Conservation (phyloP, 2,329 filamentous ascomycete genomes). For the Ophiostoma australiae region DNA sequence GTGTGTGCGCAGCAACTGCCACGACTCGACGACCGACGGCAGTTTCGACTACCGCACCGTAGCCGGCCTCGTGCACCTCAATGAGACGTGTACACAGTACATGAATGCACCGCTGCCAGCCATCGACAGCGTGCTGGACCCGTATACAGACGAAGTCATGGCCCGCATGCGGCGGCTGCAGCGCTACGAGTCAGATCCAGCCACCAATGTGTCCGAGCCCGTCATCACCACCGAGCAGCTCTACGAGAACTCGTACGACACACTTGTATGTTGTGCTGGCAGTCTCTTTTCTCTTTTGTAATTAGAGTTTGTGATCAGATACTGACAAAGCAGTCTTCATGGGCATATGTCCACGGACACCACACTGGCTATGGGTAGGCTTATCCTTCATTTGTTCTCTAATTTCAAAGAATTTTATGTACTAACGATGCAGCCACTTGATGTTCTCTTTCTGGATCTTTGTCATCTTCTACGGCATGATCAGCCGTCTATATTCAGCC, state of each 20-base stretch:
- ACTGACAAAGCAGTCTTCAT: background rate
- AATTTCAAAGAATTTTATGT: background rate
- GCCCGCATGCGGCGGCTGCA: conserved; percentile 32
- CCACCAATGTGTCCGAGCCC: conserved; percentile 30
- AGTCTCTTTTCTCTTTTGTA: no score
- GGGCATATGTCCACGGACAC: conserved; percentile 2
- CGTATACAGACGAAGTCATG: conserved; percentile 36
- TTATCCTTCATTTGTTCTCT: background rate
- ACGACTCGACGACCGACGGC: conserved; percentile 2
- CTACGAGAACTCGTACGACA: conserved; percentile 37
- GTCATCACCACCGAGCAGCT: conserved; percentile 36
- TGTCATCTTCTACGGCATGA: conserved; percentile 31
- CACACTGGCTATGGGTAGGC: conserved; percentile 4
- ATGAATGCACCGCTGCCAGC: conserved; percentile 34
- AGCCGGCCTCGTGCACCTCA: conserved; percentile 32
- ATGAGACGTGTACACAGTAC: conserved; percentile 35
- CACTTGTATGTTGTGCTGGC: conserved; percentile 32
- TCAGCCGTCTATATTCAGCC: background rate
- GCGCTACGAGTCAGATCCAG: conserved; percentile 29
- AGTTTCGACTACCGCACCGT: conserved; percentile 16
- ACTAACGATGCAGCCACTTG: background rate
- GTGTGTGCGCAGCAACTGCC: conserved; percentile 38
- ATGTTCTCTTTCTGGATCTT: conserved; percentile 40
- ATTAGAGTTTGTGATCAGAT: no score
- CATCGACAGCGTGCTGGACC: conserved; percentile 33